These are phyloP conservation scores for Cryphonectria radicalis DNA, from an alignment of 2,329 filamentous ascomycete genomes.

Conservation along the genomic window DNA sequence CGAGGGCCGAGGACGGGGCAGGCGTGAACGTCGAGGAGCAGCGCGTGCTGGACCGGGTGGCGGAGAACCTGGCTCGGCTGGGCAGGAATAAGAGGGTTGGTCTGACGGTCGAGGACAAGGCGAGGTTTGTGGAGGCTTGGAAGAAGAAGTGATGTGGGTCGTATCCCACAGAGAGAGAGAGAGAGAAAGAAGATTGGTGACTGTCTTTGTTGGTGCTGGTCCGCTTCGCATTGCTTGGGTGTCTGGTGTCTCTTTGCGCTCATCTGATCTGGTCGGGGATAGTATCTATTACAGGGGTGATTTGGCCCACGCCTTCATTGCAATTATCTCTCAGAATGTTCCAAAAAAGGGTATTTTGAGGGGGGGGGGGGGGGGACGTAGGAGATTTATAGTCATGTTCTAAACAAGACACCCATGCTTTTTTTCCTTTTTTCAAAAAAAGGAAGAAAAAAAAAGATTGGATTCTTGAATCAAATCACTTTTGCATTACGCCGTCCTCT, in stretches of 20 bases:
- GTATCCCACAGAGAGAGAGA: conserved; percentile 30
- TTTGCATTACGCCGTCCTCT: conserved; percentile 27
- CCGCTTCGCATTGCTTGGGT: conserved; percentile 24
- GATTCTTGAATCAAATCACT: conserved; percentile 16
- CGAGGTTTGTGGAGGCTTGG: conserved; percentile 76
- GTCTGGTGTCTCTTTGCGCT: conserved; percentile 16
- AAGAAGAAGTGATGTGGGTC: conserved; percentile 43
- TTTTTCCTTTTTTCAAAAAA: neutral
- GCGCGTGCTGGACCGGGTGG: conserved; percentile 75
- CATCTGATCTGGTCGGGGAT: neutral
- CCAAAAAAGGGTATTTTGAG: too few species aligned
- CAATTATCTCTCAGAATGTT: neutral
- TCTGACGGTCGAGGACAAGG: conserved; percentile 81
- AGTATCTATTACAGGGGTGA: neutral
- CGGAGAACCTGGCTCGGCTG: conserved; percentile 83
- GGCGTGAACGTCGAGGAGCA: conserved; percentile 61
- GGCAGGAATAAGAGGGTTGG: conserved; percentile 89
- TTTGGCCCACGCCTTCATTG: neutral
- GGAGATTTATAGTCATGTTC: neutral
- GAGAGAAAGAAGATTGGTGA: neutral
- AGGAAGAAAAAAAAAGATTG: neutral
- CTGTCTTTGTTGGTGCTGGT: neutral
- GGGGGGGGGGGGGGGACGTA: neutral
- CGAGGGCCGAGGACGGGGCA: conserved; percentile 29
- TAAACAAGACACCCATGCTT: neutral